Evolutionary conservation across 805 yeast genomes (phyloP).

Genomic region (Saccharomycopsis oosterbeekiorum): DNA sequence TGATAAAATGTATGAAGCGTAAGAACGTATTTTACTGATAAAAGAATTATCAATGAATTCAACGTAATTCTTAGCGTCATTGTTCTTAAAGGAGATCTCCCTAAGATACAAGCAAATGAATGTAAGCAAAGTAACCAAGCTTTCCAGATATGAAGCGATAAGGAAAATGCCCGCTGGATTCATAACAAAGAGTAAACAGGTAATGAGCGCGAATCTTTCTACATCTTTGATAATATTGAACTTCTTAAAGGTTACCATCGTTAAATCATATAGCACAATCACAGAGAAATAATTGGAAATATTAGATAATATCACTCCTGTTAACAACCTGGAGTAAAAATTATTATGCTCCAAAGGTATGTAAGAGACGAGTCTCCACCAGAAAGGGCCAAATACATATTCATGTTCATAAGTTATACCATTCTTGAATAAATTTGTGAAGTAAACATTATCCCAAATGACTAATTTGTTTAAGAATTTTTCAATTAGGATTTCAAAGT

Average conservation of each 20-base stretch:
- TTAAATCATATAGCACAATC: slow-evolving; percentile 39
- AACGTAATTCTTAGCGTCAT: not conserved
- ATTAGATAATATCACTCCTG: slow-evolving; percentile 43
- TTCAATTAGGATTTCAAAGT: not conserved
- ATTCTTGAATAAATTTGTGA: slow-evolving; percentile 43
- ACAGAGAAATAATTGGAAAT: slow-evolving; percentile 40
- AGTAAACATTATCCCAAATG: slow-evolving; percentile 84
- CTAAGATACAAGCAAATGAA: slow-evolving; percentile 48
- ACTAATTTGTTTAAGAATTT: slow-evolving; percentile 42
- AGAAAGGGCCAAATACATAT: slow-evolving; percentile 74
- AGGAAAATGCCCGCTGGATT: slow-evolving; percentile 78
- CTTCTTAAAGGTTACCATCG: slow-evolving; percentile 28
- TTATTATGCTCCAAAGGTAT: slow-evolving; percentile 19
- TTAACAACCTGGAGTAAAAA: slow-evolving; percentile 36
- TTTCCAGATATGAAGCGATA: slow-evolving; percentile 68
- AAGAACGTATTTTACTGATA: slow-evolving; percentile 21
- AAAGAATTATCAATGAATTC: not conserved
- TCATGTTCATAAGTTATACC: slow-evolving; percentile 71
- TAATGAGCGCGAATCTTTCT: slow-evolving; percentile 25
- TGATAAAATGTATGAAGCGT: slow-evolving; percentile 28
- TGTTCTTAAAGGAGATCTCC: slow-evolving; percentile 18
- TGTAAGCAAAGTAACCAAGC: slow-evolving; percentile 51
- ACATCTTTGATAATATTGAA: slow-evolving; percentile 9
- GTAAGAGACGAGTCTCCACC: slow-evolving; percentile 46
- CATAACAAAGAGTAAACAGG: slow-evolving; percentile 42